Base-by-base conservation (phyloP, 2,329 filamentous ascomycete species). In the Coleophoma eucalyptorum region DNA sequence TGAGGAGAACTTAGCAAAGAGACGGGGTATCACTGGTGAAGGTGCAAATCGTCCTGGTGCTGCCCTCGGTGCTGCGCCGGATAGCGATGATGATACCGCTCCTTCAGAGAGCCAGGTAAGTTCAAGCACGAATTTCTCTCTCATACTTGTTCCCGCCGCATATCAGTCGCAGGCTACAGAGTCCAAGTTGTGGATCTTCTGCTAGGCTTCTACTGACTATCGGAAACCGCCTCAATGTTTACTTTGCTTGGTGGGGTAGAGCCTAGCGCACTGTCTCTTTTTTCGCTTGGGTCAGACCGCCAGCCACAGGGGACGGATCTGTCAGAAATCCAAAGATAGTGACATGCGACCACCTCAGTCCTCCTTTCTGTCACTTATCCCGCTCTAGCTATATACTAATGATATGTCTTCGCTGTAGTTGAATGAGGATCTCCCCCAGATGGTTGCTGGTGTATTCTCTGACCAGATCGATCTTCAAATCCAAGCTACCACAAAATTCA, bases 391-490 rank as follows among this genome's bases (percentile, higher is more conserved):
- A 58, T 44, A 50, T 61, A 50, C 59, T 62, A 50, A 61, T 41
- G 37, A 21, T 50, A 20, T 35, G 16, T 49, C 51, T 21, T 44
- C 44, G 33, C 33, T 46, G 26, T 68, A 99, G 94, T 80, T 99
- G 70, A 96, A 94, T 69, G 92, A 97, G 74, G 94, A 99, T 69
- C 90, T 99, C 62, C 94, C 94, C 63, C 86, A 94, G 76, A 99
- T 99, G 94, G 94, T 97, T 56, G 81, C 88, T 67, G 94, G 94
- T 56, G 94, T 99, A 67, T 97, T 99, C 77, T 99, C 94, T 58
- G 93, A 99, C 59, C 91, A 97, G 74, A 97, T 99, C 73, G 94
- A 99, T 69, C 83, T 89, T 62, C 94, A 99, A 75, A 99, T 99
- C 63, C 86, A 93, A 74, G 91, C 93, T 52, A 99, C 94, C 26